Base-by-base conservation (phyloP, 2,329 filamentous ascomycete genomes). In the Simplicillium aogashimaense region DNA sequence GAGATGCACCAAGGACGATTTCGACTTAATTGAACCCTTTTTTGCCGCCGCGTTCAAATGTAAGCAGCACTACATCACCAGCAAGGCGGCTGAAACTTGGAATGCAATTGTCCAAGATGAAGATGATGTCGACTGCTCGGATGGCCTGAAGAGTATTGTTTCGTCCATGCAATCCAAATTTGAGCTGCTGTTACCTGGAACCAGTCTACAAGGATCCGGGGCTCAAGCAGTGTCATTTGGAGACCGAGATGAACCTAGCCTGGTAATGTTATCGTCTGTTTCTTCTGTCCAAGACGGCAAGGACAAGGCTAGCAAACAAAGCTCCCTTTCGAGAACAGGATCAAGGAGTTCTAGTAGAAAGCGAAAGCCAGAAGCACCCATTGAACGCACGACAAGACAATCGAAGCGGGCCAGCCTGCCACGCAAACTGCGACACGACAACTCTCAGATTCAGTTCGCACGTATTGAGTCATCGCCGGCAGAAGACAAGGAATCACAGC, bases 381-480 rank as follows among this genome's bases (percentile, higher is more conserved):
- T 25, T 25, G 20, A 25, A 6, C 20, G 7, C 8, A 20, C 34
- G 10, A 13, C 20, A 9, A 45, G 40, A 34, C 44, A 37, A 13
- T 38, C 42, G 10, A 59, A 57, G 38, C 48, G 50, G 17, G 53
- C 45, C 3, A 53, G 43, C 17, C 75, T 70, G 36, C 66, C 72
- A 14, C 75, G 74, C 43, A 66, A 74, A 43, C 66, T 81, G 20
- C 76, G 83, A 29, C 87, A 94, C 50, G 77, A 94, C 45, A 75
- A 94, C 58, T 94, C 86, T 1, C 87, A 94, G 52, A 72, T 94
- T 18, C 72, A 85, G 34, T 92, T 92, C 52, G 76, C 81, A 3
- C 64, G 77, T 0, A 81, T 90, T 36, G 72, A 75, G 25, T 76
- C 78, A 11, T 76, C 80, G 0, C 57, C 71, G 3, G 61, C 69